Evolutionary conservation across 805 yeast species (phyloP).

Genomic region (Candida caryicola): DNA sequence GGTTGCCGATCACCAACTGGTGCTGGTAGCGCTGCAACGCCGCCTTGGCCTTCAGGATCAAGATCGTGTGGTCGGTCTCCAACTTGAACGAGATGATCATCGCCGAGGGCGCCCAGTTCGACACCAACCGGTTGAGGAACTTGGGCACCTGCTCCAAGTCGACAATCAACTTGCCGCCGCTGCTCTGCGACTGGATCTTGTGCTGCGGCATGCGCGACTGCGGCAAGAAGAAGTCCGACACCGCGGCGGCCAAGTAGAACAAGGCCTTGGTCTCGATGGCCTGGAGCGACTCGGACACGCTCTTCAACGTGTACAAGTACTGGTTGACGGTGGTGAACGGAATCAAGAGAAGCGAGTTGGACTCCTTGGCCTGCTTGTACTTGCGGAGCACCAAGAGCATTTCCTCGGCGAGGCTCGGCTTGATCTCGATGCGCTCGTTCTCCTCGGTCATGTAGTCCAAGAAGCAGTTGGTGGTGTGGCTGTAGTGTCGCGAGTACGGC

Average conservation of each 20-base stretch:
- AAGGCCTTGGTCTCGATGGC: constrained; percentile 56
- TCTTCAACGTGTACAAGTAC: constrained; percentile 78
- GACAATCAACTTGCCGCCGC: constrained; percentile 71
- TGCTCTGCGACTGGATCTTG: constrained; percentile 81
- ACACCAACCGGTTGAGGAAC: constrained; percentile 81
- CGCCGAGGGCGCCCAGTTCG: constrained; percentile 91
- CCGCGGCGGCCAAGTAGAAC: constrained; percentile 95
- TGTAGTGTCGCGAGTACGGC: constrained; percentile 89
- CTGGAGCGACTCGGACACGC: constrained; percentile 60
- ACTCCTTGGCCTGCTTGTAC: constrained; percentile 48
- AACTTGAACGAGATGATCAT: constrained; percentile 93
- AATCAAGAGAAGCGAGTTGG: constrained; percentile 57
- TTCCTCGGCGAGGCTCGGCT: constrained; percentile 54
- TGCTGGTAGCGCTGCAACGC: constrained; percentile 87
- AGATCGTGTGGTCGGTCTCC: constrained; percentile 76
- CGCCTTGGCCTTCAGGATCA: constrained; percentile 69
- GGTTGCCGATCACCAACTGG: constrained; percentile 91
- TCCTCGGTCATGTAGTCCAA: constrained; percentile 73
- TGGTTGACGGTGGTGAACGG: constrained; percentile 97
- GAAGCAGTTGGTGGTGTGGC: constrained; percentile 81
- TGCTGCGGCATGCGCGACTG: constrained; percentile 83
- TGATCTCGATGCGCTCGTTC: constrained; percentile 58
- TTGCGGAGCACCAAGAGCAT: constrained; percentile 60
- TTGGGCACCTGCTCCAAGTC: constrained; percentile 96
- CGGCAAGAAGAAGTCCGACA: constrained; percentile 93